Conservation (phyloP, 23 red algal genomes). For the Gracilaria gracilis region DNA sequence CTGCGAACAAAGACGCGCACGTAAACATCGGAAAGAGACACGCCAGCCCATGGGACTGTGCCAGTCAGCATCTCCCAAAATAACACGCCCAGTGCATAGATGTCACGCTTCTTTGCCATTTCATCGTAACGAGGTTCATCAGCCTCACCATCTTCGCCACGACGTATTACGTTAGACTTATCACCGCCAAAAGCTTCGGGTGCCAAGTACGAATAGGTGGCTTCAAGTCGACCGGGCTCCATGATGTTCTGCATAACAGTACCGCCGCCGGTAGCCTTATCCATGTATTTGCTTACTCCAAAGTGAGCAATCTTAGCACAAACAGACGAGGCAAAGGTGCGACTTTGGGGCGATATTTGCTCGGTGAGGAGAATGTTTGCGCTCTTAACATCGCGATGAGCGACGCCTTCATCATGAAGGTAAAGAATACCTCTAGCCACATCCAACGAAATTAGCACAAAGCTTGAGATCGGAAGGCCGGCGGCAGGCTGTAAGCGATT, state of each 20-base stretch:
- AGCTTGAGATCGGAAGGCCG: constrained; percentile 37
- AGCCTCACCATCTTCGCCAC: constrained; percentile 37
- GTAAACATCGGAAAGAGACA: constrained; percentile 64
- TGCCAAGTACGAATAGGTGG: constrained; percentile 94
- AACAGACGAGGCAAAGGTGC: constrained; percentile 19
- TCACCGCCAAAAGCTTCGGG: constrained; percentile 91
- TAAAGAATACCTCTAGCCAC: constrained; percentile 74
- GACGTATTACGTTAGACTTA: constrained; percentile 75
- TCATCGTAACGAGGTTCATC: constrained; percentile 75
- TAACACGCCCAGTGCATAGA: constrained; percentile 78
- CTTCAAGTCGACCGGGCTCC: constrained; percentile 73
- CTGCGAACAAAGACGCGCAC: constrained; percentile 73
- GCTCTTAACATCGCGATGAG: constrained; percentile 87
- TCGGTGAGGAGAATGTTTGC: constrained; percentile 82
- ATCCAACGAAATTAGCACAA: constrained; percentile 66
- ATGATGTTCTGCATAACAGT: constrained; percentile 70
- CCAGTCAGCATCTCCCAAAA: constrained; percentile 83
- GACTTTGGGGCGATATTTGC: not conserved
- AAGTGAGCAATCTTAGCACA: constrained; percentile 86
- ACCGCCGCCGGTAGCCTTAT: constrained; percentile 73
- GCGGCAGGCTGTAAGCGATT: not conserved
- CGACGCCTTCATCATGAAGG: constrained; percentile 66
- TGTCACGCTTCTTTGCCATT: constrained; percentile 77
- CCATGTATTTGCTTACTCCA: constrained; percentile 73
- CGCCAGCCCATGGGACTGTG: constrained; percentile 68